These are phyloP conservation scores for Thelephora aurantiotincta DNA, from an alignment of 768 basidiomycete genomes.

Conservation along the genomic window DNA sequence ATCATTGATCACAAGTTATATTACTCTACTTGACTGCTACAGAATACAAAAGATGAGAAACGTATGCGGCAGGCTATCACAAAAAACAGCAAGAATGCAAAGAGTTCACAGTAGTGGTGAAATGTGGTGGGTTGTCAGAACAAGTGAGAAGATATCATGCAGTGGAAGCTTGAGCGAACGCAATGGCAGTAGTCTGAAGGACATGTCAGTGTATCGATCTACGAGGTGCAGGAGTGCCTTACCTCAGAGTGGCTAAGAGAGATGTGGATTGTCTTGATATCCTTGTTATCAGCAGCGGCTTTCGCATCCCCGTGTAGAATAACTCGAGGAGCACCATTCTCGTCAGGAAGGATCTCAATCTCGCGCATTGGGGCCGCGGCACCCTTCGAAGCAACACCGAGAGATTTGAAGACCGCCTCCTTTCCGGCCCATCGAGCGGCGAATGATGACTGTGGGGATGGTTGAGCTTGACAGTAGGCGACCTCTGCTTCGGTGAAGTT, in stretches of 20 bases:
- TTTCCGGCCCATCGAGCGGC: constrained; percentile 97
- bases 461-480: constrained; percentile 75
- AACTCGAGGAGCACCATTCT: constrained; percentile 69
- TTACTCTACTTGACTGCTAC: not conserved
- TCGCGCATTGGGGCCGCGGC: constrained; percentile 94
- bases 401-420: constrained; percentile 93
- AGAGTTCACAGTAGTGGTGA: not conserved
- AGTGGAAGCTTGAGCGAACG: constrained; percentile 65
- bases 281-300: constrained; percentile 54
- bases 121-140: not conserved
- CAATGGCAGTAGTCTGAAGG: constrained; percentile 64
- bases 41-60: not conserved
- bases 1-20: constrained; percentile 37
- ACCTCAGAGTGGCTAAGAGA: constrained; percentile 92
- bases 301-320: constrained; percentile 69
- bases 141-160: constrained; percentile 11
- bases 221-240: constrained; percentile 17
- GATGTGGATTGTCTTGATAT: constrained; percentile 61
- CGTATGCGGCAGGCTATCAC: not conserved
- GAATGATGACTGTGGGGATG: constrained; percentile 79
- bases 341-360: constrained; percentile 82
- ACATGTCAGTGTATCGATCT: constrained; percentile 7
- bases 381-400: constrained; percentile 81
- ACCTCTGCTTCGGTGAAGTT: constrained; percentile 91
- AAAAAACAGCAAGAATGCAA: not conserved